These are phyloP conservation scores for Megacollybia marginata DNA, from an alignment of 768 basidiomycete species.

Conservation along the genomic window DNA sequence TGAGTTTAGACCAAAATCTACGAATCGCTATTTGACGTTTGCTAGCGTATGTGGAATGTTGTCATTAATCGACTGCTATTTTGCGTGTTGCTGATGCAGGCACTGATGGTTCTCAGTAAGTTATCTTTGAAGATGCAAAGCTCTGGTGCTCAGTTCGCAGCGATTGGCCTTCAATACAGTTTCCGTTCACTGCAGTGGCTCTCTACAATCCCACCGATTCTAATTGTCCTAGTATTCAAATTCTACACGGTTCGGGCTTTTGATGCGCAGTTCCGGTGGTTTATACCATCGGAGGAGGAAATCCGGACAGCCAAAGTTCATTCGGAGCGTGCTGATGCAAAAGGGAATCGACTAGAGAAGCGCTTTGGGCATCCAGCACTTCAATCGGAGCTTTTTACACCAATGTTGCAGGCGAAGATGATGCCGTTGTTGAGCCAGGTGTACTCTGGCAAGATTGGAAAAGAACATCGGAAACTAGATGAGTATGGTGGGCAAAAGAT, in stretches of 20 bases:
- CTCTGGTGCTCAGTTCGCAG: conserved; percentile 27
- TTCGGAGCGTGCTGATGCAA: conserved; percentile 68
- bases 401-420: conserved; percentile 83
- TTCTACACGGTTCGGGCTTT: conserved; percentile 69
- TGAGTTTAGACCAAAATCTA: conserved; percentile 30
- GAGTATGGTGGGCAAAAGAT: conserved; percentile 76
- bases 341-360: conserved; percentile 71
- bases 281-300: conserved; percentile 77
- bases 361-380: conserved; percentile 95
- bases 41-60: conserved; percentile 89
- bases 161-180: conserved; percentile 76
- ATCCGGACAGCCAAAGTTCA: conserved; percentile 67
- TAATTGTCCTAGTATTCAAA: conserved; percentile 80
- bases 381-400: conserved; percentile 79
- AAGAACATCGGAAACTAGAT: conserved; percentile 54
- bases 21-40: conserved; percentile 2
- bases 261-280: conserved; percentile 68
- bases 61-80: conserved; percentile 81
- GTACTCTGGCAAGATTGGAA: conserved; percentile 65
- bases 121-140: conserved; percentile 9
- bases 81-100: conserved; percentile 80
- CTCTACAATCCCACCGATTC: conserved; percentile 77
- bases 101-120: conserved; percentile 81
- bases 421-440: conserved; percentile 71
- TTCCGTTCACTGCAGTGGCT: conserved; percentile 75